phyloP scores from a whole-genome alignment of 2,329 filamentous ascomycete species.

The Balansia obtecta region DNA sequence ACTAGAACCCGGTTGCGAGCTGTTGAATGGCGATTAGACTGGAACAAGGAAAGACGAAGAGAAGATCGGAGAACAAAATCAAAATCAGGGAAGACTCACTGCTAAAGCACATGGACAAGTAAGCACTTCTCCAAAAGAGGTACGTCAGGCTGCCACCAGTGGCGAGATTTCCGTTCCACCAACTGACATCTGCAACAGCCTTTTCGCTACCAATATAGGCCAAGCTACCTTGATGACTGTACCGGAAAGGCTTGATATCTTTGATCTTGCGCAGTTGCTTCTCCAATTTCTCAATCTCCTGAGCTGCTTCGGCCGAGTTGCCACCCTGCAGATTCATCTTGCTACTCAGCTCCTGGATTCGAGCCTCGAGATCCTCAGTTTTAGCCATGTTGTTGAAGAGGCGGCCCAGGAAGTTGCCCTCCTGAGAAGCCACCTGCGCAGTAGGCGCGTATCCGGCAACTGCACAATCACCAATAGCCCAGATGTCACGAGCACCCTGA shows the following conservation, averaged over 20 bases:
- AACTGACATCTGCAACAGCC: constrained; percentile 92
- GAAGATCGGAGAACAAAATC: not conserved
- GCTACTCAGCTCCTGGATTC: constrained; percentile 58
- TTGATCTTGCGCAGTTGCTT: constrained; percentile 80
- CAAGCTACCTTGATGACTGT: constrained; percentile 92
- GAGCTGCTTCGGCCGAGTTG: constrained; percentile 54
- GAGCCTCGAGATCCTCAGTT: constrained; percentile 68
- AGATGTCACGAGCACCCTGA: constrained; percentile 92
- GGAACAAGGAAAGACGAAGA: not conserved
- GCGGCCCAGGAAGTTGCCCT: constrained; percentile 86
- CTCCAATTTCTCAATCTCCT: constrained; percentile 75
- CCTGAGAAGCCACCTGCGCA: constrained; percentile 90
- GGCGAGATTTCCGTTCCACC: constrained; percentile 94
- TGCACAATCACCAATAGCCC: constrained; percentile 95
- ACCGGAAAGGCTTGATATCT: constrained; percentile 94
- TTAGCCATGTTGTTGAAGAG: constrained; percentile 99
- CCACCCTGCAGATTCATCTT: constrained; percentile 47
- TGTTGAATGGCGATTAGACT: constrained; percentile 23
- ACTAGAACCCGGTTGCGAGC: constrained; percentile 92
- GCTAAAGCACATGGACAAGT: constrained; percentile 99
- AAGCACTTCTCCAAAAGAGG: constrained; percentile 96
- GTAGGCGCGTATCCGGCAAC: constrained; percentile 96
- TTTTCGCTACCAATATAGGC: constrained; percentile 98
- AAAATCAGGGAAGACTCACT: constrained; percentile 49
- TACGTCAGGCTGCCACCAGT: constrained; percentile 90